Base-by-base conservation (phyloP, 768 basidiomycete genomes). In the Naematelia aurantialba region DNA sequence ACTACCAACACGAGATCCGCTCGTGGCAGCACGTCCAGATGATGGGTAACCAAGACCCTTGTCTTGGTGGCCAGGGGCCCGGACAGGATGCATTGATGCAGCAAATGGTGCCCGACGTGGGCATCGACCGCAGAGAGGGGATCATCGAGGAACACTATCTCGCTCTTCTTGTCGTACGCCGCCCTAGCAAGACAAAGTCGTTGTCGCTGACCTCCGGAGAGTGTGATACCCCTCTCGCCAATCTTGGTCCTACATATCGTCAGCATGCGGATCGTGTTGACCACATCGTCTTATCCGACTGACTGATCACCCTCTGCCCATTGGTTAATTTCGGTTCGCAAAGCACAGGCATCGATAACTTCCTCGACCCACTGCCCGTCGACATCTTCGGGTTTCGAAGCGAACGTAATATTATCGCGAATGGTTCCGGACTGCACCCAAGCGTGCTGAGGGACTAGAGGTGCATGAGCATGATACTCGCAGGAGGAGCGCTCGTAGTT, bases 111-210 rank as follows among this genome's bases (percentile, higher is more conserved):
- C 5, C 86, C 86, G 2, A 89, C 89, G 63, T 86, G 83, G 0
- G 88, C 83, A 63, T 90, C 89, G 4, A 90, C 85, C 0, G 89
- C 89, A 29, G 85, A 85, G 8, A 96, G 80, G 1, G 77, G 77
- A 52, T 77, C 76, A 53, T 77, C 77, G 12, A 78, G 63, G 11
- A 78, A 60, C 4, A 77, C 70, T 14, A 78, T 61, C 17, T 72
- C 69, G 12, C 60, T 56, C 21, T 54, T 51, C 14, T 24, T 22
- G 19, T 63, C 58, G 50, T 72, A 71, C 14, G 69, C 73, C 11
- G 75, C 69, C 5, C 75, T 60, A 17, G 72, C 73, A 11, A 77
- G 49, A 46, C 63, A 67, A 10, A 74, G 58, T 24, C 74, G 68
- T 30, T 71, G 70, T 30, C 69, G 62, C 47, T 77, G 77, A 14